Evolutionary conservation across 2,329 filamentous ascomycete species (phyloP), one percentile per base, ranked within the genome.

Genomic region (Gyromitra esculenta): DNA sequence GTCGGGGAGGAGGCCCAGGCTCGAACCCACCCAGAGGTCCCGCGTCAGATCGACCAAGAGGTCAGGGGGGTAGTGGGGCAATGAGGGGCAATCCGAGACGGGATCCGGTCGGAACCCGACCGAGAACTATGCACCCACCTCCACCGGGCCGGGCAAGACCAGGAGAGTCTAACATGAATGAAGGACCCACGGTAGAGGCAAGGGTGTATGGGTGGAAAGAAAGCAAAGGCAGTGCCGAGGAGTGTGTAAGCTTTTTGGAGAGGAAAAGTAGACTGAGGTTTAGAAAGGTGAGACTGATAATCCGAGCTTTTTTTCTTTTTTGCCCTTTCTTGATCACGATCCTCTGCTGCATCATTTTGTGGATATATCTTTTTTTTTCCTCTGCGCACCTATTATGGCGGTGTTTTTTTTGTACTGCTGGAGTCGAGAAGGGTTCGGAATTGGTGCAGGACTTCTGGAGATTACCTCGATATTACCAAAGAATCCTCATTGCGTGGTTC

Each of bases 91-190:
- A 77, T 48, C 62, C 73, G 13, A 54, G 62, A 43, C 70, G 78
- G 45, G 73, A 78, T 43, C 68, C 62, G 11, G 56, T 60, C n/a
- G 76, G 76, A n/a, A 66, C 76, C 15, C 73, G 68, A 73, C 43
- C 57, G 37, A 66, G 67, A 37, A 50, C 48, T 35, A 31, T n/a
- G 39, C 56, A 62, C 11, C 50, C 54, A 25, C 93, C 68, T 85
- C 86, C 65, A 93, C 93, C 82, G 84, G 94, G 78, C 90, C 93
- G 84, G 89, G 90, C 81, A 93, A 93, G 83, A 88, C 91, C 59
- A 18, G 72, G 72, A 59, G 72, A 59, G 41, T 21, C 60, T 86
- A 87, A 71, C 84, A 86, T 79, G 76, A 82, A 75, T 65, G 72
- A 70, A 52, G 79, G 85, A 89, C 81, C 85, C 85, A 76, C 74